Conservation (phyloP, 257 asterid genomes). For the Apocynum venetum region DNA sequence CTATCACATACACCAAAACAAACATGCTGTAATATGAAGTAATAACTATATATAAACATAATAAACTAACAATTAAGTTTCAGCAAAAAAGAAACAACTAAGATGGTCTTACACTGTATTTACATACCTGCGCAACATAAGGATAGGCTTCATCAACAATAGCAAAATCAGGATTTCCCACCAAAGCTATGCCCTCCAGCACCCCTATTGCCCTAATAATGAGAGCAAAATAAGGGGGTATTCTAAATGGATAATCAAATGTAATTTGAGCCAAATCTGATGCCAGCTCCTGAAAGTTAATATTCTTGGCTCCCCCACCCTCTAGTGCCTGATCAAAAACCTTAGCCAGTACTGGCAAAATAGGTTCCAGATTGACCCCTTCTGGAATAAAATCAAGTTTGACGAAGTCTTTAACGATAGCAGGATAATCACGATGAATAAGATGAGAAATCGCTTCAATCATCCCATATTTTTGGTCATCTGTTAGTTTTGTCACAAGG, state of each 20-base stretch:
- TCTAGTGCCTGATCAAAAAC: slow-evolving; percentile 99
- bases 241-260: slow-evolving; percentile 92
- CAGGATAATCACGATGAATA: slow-evolving; percentile 92
- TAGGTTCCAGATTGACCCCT: slow-evolving; percentile 92
- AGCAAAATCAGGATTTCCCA: slow-evolving; percentile 96
- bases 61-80: not conserved
- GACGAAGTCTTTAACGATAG: slow-evolving; percentile 94
- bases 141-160: slow-evolving; percentile 99
- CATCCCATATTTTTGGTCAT: slow-evolving; percentile 97
- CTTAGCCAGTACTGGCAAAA: slow-evolving; percentile 95
- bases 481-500: slow-evolving; percentile 86
- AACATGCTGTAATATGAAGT: not conserved
- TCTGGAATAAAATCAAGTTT: slow-evolving; percentile 87
- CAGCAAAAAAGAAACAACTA: not conserved
- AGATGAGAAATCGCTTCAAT: slow-evolving; percentile 98
- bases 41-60: not conserved
- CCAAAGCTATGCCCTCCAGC: slow-evolving; percentile 98
- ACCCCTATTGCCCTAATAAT: slow-evolving; percentile 98
- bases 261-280: slow-evolving; percentile 98
- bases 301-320: slow-evolving; percentile 97
- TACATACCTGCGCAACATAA: slow-evolving; percentile 86
- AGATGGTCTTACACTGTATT: not conserved
- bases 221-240: slow-evolving; percentile 98
- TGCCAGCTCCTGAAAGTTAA: slow-evolving; percentile 97
- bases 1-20: not conserved